Evolutionary conservation across 2,329 filamentous ascomycete species (phyloP), one percentile per base, ranked within the genome.

Genomic region (Aspergillus neoniger): DNA sequence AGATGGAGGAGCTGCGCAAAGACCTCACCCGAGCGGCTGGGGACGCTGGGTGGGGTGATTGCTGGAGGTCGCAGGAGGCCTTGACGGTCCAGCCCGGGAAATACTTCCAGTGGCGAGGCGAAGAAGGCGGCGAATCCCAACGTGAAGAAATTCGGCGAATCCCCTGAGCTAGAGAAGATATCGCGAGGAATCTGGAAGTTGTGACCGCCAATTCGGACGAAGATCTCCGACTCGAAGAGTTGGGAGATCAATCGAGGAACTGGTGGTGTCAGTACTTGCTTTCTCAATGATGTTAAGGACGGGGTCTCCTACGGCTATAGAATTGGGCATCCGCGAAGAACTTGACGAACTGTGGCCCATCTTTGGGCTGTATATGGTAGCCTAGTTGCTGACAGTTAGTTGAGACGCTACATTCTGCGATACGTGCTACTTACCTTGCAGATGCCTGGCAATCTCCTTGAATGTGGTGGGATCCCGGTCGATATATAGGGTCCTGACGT

Each of bases 251-350:
- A 82, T 66, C 91, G 90, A 25, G 94, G 94, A 55, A 98, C 90
- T 93, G 51, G 25, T 9, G 5, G n/a, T n/a, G 66, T 57, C 5
- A 66, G 43, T 32, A 12, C n/a, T 9, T 30, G 25, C 8, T 9
- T 19, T 8, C 21, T 12, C 1, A 4, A 30, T 32, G 4, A 36
- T 32, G 7, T 25, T 3, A 1, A 2, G 3, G 5, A 9, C 23
- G 14, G 23, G 23, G 15, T 17, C 15, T 76, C 86, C 72, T 80
- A 92, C 90, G 79, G 71, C 86, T 92, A 77, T 97, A 98, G 78
- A 97, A 97, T 72, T 97, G 94, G 1, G 94, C 92, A 76, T 98
- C 94, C 19, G 93, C 92, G 76, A 96, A 97, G 30, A 98, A 81
- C 60, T 91, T 92, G 68, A 97, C 93, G 76, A 94, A 97, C 76